Conservation (phyloP, 1,284 basidiomycete genomes). For the Trametes hirsuta region DNA sequence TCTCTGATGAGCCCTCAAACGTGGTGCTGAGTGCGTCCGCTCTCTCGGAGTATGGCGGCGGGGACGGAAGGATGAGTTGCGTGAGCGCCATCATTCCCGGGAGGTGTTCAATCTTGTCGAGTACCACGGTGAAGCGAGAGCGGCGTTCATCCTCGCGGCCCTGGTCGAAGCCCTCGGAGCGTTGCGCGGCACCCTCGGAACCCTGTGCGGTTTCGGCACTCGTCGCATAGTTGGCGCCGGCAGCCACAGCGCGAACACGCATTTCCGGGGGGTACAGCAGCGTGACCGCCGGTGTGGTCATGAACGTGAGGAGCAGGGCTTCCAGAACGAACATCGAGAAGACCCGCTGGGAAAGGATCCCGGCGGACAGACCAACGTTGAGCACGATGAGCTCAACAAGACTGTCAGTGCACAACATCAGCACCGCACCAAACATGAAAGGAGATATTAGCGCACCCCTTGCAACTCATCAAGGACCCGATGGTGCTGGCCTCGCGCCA, state of each 20-base stretch:
- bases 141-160: conserved; percentile 40
- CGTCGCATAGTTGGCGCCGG: conserved; percentile 50
- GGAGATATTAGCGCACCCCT: conserved; percentile 50
- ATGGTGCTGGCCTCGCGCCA: conserved; percentile 67
- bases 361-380: conserved; percentile 69
- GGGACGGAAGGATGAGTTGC: conserved; percentile 59
- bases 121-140: conserved; percentile 77
- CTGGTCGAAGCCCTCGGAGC: conserved; percentile 5
- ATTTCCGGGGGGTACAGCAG: conserved; percentile 74
- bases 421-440: background rate
- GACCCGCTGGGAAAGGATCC: conserved; percentile 68
- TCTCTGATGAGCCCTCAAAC: background rate
- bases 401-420: conserved; percentile 26
- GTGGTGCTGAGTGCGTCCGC: conserved; percentile 4
- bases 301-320: conserved; percentile 84
- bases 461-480: conserved; percentile 76
- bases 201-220: conserved; percentile 32
- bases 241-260: conserved; percentile 50
- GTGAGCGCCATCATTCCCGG: conserved; percentile 73
- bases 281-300: conserved; percentile 87
- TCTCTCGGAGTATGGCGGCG: conserved; percentile 22
- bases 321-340: conserved; percentile 94
- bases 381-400: conserved; percentile 67
- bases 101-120: conserved; percentile 92
- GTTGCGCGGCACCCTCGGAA: background rate